Percentiles rank a stretch among this genome's conserved stretches.
Conservation (phyloP, 2,329 filamentous ascomycete species). For the Ilyonectria destructans region DNA sequence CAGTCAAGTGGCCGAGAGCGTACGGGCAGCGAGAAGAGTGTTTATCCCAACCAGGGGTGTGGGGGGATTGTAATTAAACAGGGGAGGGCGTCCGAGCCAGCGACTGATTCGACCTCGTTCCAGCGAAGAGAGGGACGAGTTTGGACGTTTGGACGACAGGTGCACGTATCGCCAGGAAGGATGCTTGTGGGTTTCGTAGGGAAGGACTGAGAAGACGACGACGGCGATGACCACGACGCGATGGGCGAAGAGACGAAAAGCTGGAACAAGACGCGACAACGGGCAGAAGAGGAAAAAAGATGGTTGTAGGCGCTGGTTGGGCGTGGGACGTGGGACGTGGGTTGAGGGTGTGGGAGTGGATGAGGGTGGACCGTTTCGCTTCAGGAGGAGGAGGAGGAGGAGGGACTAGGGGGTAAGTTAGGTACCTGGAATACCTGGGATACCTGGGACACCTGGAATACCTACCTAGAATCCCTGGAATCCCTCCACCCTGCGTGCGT, state of each 20-base stretch:
- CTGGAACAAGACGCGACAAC: slow-evolving; percentile 23
- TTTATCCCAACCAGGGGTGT: slow-evolving; percentile 49
- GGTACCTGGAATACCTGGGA: too few species aligned
- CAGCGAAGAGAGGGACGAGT: slow-evolving; percentile 35
- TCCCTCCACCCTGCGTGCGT: too few species aligned
- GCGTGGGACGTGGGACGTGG: slow-evolving; percentile 7
- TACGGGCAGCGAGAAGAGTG: slow-evolving; percentile 36
- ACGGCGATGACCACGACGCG: slow-evolving; percentile 2
- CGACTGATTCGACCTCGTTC: slow-evolving; percentile 46
- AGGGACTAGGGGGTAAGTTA: neutral
- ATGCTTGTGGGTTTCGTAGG: slow-evolving; percentile 4
- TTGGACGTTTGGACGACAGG: slow-evolving; percentile 8
- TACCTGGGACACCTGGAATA: too few species aligned
- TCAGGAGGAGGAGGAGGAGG: slow-evolving; percentile 19
- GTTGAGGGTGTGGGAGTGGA: slow-evolving; percentile 14
- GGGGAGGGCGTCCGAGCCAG: slow-evolving; percentile 39
- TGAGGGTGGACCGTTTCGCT: slow-evolving; percentile 13
- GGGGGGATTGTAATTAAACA: slow-evolving; percentile 51
- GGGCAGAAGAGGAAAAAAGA: slow-evolving; percentile 29
- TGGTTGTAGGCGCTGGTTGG: slow-evolving; percentile 7
- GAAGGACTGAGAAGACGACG: slow-evolving; percentile 20
- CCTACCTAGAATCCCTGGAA: too few species aligned
- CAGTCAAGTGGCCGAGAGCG: slow-evolving; percentile 37
- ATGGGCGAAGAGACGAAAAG: slow-evolving; percentile 11
- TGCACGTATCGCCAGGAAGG: slow-evolving; percentile 22